A percentile compares a stretch with the other conserved stretches of the same genome.
These are phyloP conservation scores for Phyllosticta citribraziliensis DNA, from an alignment of 2,329 filamentous ascomycete genomes.

Conservation along the genomic window DNA sequence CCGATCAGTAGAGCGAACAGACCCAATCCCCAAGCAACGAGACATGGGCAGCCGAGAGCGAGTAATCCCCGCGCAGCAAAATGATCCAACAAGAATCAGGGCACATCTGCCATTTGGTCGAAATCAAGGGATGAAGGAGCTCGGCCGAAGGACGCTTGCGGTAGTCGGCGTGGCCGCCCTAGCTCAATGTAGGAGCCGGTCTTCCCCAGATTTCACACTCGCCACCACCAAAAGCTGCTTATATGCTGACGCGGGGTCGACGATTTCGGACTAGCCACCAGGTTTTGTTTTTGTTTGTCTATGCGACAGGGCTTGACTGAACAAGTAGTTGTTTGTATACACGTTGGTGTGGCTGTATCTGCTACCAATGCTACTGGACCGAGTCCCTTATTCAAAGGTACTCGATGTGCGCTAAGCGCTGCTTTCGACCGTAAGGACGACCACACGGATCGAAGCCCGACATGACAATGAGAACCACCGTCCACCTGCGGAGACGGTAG, in stretches of 20 bases:
- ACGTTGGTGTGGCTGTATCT: not conserved
- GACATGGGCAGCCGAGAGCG: not conserved
- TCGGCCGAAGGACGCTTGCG: not conserved
- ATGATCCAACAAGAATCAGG: not conserved
- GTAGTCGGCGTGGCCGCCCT: not conserved
- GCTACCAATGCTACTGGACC: not conserved
- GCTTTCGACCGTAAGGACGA: not conserved
- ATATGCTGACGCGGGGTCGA: not conserved
- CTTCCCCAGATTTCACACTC: not conserved
- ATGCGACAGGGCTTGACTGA: not conserved
- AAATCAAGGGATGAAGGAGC: not conserved
- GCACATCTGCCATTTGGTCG: not conserved
- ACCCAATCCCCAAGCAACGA: not conserved
- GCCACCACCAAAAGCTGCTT: not conserved
- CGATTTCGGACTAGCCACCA: not conserved
- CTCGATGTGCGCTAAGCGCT: not conserved
- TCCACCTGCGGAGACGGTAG: not conserved
- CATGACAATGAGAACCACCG: not conserved
- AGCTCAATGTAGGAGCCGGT: not conserved
- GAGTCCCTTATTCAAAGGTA: not conserved
- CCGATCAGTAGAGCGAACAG: not conserved
- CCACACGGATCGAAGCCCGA: not conserved
- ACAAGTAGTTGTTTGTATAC: not conserved
- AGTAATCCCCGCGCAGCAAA: too few relatives aligned
- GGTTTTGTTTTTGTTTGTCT: not conserved